These are phyloP conservation scores for Starmerella stellata DNA, from an alignment of 805 yeast genomes.

Conservation along the genomic window DNA sequence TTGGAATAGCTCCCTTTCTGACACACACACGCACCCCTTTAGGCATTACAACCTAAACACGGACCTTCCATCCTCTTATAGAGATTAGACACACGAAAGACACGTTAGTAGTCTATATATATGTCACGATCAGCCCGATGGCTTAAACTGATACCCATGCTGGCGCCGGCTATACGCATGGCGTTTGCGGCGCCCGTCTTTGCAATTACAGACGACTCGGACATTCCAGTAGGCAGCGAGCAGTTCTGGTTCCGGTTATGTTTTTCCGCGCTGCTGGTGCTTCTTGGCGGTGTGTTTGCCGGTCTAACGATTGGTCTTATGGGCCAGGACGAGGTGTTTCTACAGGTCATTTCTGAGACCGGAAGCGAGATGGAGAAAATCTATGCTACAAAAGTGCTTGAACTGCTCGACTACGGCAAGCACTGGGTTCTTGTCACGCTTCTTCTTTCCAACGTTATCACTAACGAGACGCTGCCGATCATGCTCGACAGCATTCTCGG, in stretches of 20 bases:
- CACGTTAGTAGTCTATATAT: too few relatives aligned
- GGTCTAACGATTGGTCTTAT: constrained; percentile 74
- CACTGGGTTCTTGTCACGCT: constrained; percentile 93
- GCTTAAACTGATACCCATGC: neutral
- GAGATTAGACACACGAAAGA: too few relatives aligned
- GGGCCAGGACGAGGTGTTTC: constrained; percentile 95
- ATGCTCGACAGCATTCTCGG: constrained; percentile 84
- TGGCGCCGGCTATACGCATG: neutral
- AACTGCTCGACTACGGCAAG: constrained; percentile 61
- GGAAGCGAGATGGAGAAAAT: constrained; percentile 50
- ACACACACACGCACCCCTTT: too few relatives aligned
- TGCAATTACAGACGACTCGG: neutral
- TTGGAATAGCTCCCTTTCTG: too few relatives aligned
- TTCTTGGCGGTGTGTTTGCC: constrained; percentile 27
- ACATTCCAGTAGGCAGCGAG: constrained; percentile 1
- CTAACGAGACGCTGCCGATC: constrained; percentile 87
- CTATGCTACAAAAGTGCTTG: constrained; percentile 54
- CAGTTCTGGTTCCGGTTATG: constrained; percentile 7
- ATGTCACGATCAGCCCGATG: neutral
- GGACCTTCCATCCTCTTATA: too few relatives aligned
- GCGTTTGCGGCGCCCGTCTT: neutral
- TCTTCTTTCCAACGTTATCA: constrained; percentile 68
- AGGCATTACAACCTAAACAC: too few relatives aligned
- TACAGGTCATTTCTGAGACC: constrained; percentile 75
- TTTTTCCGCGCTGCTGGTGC: constrained; percentile 22